Evolutionary conservation across 441 rosid genomes (phyloP), one percentile per base, ranked within the genome.

Genomic region (Manihot esculenta): DNA sequence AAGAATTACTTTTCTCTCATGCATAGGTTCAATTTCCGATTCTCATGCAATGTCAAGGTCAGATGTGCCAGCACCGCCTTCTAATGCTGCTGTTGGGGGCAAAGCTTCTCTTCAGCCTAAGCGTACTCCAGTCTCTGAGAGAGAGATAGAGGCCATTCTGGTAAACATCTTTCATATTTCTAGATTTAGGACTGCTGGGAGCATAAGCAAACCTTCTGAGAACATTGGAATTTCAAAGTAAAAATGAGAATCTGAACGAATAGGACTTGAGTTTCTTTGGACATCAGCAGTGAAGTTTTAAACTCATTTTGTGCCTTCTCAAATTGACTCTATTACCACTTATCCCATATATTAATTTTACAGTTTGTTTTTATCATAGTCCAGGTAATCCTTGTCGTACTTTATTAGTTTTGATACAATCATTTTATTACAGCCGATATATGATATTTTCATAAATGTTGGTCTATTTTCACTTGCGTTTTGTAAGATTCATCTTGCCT

Each of bases 81-180:
- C 64, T 23, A 79, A 93, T 79, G 76, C 75, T 71, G 91, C 90
- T 7, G 84, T 77, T 45, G 97, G 97, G 67, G 98, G 97, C 68
- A 83, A 85, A 79, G 98, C 98, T 72, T 86, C 98, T 23, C 90
- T 90, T 70, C 91, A 89, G 87, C 95, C 98, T 1, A 86, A 85
- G 72, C 93, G 98, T 6, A 93, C 95, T 3, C 95, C 97, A 35
- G 92, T 93, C 76, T 78, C 95, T 0, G 91, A 90, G 64, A 86
- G 76, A 75, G 97, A 93, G 80, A 93, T 89, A 26, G 97, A 93
- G 72, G 87, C 95, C 60, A 79, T 90, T 67, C 75, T 84, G 92
- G 98, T 90, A 44, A 82, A 81, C 45, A 18, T 56, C 20, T n/a
- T 24, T 44, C 38, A 26, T 49, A 15, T 27, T 0, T 48, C 2